Percentiles rank a stretch among this genome's conserved stretches.
phyloP scores from a whole-genome alignment of 2,329 filamentous ascomycete genomes.

The Pestalotiopsis sp. region DNA sequence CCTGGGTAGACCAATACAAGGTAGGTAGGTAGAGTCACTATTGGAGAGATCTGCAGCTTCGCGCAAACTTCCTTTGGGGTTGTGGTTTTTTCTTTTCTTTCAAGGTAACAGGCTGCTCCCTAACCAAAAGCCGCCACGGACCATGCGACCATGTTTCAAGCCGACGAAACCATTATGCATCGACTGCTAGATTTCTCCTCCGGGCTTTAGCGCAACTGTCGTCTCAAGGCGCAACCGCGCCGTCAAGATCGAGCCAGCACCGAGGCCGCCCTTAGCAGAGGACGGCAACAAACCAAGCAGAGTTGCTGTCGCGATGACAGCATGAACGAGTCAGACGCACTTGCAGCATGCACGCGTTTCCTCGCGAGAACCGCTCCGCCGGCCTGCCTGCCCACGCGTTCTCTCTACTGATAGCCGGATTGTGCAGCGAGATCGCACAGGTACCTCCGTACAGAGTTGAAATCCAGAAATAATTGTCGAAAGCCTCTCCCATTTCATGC shows the following conservation, averaged over 20 bases:
- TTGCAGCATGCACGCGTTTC: neutral
- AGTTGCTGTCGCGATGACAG: neutral
- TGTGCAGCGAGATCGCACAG: neutral
- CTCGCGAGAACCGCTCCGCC: neutral
- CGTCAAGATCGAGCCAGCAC: neutral
- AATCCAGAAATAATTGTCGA: neutral
- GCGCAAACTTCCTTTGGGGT: neutral
- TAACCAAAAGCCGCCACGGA: neutral
- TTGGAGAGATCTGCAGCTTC: neutral
- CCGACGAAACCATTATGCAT: conserved; percentile 9
- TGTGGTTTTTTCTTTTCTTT: neutral
- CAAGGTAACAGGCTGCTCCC: neutral
- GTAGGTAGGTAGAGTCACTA: neutral
- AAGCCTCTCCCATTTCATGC: neutral
- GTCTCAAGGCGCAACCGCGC: conserved; percentile 4
- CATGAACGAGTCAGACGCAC: neutral
- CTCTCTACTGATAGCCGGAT: neutral
- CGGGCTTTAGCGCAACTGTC: conserved; percentile 1
- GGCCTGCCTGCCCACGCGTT: neutral
- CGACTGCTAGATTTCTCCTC: conserved; percentile 5
- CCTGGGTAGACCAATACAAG: neutral
- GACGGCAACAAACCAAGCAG: neutral
- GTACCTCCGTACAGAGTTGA: neutral
- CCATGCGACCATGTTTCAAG: conserved; percentile 9
- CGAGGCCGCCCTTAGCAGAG: neutral